Percentiles rank a stretch among this genome's conserved stretches.
Evolutionary conservation across 257 asterid genomes (phyloP).

Genomic region (Euphrasia confusa): DNA sequence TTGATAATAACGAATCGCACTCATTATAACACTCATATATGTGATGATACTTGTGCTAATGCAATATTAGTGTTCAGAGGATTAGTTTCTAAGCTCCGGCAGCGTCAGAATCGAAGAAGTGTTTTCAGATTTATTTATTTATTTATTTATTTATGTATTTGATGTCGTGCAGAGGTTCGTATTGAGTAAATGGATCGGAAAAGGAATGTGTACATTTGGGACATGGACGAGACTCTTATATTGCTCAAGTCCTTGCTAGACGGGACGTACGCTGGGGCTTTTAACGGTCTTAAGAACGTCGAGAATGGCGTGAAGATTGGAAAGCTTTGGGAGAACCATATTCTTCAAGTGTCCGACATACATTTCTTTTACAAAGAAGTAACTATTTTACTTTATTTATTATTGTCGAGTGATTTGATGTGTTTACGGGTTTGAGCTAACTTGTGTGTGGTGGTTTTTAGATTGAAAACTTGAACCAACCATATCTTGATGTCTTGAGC

Average conservation of each 20-base stretch:
- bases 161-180: slow-evolving; percentile 15
- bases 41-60: too few relatives aligned
- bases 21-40: too few relatives aligned
- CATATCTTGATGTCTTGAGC: slow-evolving; percentile 61
- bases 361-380: slow-evolving; percentile 90
- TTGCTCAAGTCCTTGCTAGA: slow-evolving; percentile 69
- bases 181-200: slow-evolving; percentile 64
- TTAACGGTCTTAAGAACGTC: slow-evolving; percentile 58
- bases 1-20: neutral
- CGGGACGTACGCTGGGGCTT: slow-evolving; percentile 70
- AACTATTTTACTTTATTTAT: neutral
- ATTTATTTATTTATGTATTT: too few relatives aligned
- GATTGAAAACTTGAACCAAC: slow-evolving; percentile 81
- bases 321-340: slow-evolving; percentile 74
- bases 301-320: slow-evolving; percentile 66
- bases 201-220: slow-evolving; percentile 84
- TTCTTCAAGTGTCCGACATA: slow-evolving; percentile 74
- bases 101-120: slow-evolving; percentile 15
- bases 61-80: too few relatives aligned
- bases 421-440: slow-evolving; percentile 22
- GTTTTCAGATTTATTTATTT: slow-evolving; percentile 12
- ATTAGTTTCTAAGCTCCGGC: slow-evolving; percentile 3
- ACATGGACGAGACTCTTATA: slow-evolving; percentile 97
- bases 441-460: slow-evolving; percentile 26
- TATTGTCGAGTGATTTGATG: neutral